Evolutionary conservation across 192 early-diverging fungal genomes (phyloP), one percentile per base, ranked within the genome.

Genomic region (Coemansia aciculifera): DNA sequence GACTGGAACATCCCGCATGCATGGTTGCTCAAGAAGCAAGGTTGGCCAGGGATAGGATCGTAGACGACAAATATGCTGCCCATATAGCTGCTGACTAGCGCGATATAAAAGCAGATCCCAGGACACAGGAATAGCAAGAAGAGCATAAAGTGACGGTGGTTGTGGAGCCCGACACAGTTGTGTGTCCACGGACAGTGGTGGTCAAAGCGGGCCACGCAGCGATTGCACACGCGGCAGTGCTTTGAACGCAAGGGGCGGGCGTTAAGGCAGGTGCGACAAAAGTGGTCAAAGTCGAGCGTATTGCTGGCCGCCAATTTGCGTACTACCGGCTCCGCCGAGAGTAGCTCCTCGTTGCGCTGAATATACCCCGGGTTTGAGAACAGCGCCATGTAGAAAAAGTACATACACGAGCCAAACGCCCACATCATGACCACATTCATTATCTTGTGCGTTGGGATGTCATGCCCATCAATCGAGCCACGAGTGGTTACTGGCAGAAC

Each of bases 161-260:
- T 99, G 59, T 81, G 78, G 15, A 89, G 84, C 1, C 97, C 97
- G 69, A 97, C 90, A 73, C 94, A 97, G 84, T 97, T 99, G 82
- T 88, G 90, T 32, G 94, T 96, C 96, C 95, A 99, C 19, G 95
- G 97, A 63, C 97, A 98, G 69, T 98, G 95, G 69, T 97, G 94
- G 72, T 98, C 96, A 83, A 98, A 97, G 40, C 87, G 87, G 23
- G 94, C 89, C 2, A 99, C 95, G 75, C 97, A 99, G 60, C 93
- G 87, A 74, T 96, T 87, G 69, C 96, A 97, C 56, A 91, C 83
- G 68, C 90, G 90, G 77, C 97, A 99, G 71, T 99, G 97, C 78
- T 98, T 98, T 12, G 93, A 94, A 13, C 97, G 82, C 59, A 99
- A 57, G 3, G 97, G 97, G 38, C 92, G 91, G 24, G 82, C 85